phyloP scores from a whole-genome alignment of 2,329 filamentous ascomycete genomes.

The Fusarium sp. region DNA sequence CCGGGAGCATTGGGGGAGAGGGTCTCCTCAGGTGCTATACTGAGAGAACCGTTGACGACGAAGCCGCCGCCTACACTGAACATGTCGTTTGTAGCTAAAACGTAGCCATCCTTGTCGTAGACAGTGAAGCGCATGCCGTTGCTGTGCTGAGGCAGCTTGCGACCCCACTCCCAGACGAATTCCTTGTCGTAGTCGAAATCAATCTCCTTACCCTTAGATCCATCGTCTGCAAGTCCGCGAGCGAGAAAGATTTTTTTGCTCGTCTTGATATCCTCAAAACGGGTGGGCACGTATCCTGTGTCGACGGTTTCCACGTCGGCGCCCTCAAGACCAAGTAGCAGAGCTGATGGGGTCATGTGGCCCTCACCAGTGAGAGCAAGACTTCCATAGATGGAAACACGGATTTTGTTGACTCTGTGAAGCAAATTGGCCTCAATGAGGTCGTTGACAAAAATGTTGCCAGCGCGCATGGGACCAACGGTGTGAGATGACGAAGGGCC shows the following conservation, averaged over 20 bases:
- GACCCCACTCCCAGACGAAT: constrained; percentile 67
- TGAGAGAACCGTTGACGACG: constrained; percentile 66
- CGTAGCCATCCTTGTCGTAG: constrained; percentile 62
- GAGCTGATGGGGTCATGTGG: constrained; percentile 66
- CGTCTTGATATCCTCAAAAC: constrained; percentile 63
- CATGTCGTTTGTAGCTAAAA: constrained; percentile 65
- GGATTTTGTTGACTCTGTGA: constrained; percentile 63
- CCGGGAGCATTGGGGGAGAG: constrained; percentile 26
- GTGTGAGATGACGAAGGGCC: constrained; percentile 68
- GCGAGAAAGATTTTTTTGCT: constrained; percentile 62
- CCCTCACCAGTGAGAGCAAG: constrained; percentile 67
- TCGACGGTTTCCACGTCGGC: constrained; percentile 66
- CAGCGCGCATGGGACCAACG: constrained; percentile 67
- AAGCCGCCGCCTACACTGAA: constrained; percentile 69
- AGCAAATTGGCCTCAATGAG: constrained; percentile 62
- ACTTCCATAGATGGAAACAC: constrained; percentile 65
- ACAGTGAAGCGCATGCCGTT: constrained; percentile 69
- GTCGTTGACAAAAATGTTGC: constrained; percentile 66
- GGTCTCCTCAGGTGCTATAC: constrained; percentile 55
- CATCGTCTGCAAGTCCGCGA: constrained; percentile 57
- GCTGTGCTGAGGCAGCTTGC: constrained; percentile 66
- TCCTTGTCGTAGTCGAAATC: constrained; percentile 65
- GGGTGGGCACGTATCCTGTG: constrained; percentile 63
- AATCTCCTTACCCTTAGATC: constrained; percentile 59
- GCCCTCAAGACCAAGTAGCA: constrained; percentile 65